Conservation (phyloP, 768 basidiomycete species). For the Thelephora aurantiotincta region DNA sequence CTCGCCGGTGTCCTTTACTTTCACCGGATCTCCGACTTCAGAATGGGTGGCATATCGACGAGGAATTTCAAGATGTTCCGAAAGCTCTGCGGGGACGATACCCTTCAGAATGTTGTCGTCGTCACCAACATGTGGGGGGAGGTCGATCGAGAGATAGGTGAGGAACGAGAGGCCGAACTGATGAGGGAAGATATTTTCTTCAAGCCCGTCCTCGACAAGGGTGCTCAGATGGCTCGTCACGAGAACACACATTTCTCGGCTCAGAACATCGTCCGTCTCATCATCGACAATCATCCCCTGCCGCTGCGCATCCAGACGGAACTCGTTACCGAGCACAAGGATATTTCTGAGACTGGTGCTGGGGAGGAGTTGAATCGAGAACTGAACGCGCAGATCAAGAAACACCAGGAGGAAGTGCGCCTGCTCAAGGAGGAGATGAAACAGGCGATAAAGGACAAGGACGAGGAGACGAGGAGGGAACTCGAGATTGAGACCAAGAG, state of each 20-base stretch:
- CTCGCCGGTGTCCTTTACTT: slow-evolving; percentile 13
- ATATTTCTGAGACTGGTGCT: slow-evolving; percentile 37
- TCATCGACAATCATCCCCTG: slow-evolving; percentile 26
- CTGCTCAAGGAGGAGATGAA: slow-evolving; percentile 20
- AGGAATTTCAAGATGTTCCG: slow-evolving; percentile 38
- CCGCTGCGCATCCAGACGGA: slow-evolving; percentile 41
- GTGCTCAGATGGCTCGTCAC: slow-evolving; percentile 31
- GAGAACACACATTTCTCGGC: slow-evolving; percentile 26
- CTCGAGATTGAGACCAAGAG: slow-evolving; percentile 29
- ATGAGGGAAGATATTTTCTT: slow-evolving; percentile 29
- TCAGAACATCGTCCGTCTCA: slow-evolving; percentile 24
- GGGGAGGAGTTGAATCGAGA: slow-evolving; percentile 38
- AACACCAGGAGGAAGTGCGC: slow-evolving; percentile 33
- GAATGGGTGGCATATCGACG: slow-evolving; percentile 9
- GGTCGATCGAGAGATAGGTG: slow-evolving; percentile 23
- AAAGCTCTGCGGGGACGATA: slow-evolving; percentile 34
- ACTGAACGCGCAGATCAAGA: slow-evolving; percentile 29
- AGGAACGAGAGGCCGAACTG: slow-evolving; percentile 32
- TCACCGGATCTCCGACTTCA: slow-evolving; percentile 12
- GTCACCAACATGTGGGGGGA: slow-evolving; percentile 42
- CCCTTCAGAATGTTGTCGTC: slow-evolving; percentile 35
- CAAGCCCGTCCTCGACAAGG: slow-evolving; percentile 34
- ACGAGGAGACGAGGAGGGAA: slow-evolving; percentile 25
- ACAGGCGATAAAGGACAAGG: slow-evolving; percentile 6
- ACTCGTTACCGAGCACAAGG: slow-evolving; percentile 32